These are phyloP conservation scores for Yamadazyma paraphyllophila DNA, from an alignment of 805 yeast genomes.

Conservation along the genomic window DNA sequence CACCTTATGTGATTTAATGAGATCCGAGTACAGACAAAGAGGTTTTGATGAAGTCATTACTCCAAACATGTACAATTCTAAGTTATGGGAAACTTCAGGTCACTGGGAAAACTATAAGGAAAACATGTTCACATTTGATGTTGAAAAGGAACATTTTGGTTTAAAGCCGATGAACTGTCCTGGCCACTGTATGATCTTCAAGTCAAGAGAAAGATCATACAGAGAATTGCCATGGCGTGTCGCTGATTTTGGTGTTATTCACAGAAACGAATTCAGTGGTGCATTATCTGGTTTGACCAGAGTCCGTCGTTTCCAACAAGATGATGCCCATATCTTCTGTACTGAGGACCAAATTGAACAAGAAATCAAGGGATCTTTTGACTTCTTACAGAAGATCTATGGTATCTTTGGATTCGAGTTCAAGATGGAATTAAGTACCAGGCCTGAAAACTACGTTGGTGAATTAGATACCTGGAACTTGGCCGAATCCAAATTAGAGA, in stretches of 20 bases:
- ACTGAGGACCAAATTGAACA: conserved; percentile 83
- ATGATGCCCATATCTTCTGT: conserved; percentile 98
- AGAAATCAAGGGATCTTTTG: conserved; percentile 82
- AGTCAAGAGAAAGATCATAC: conserved; percentile 90
- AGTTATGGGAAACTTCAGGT: conserved; percentile 98
- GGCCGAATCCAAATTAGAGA: conserved; percentile 83
- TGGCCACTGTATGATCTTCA: conserved; percentile 91
- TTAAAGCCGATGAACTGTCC: conserved; percentile 94
- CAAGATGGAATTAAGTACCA: conserved; percentile 94
- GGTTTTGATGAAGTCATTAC: conserved; percentile 98
- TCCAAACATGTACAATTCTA: conserved; percentile 97
- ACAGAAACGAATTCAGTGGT: conserved; percentile 95
- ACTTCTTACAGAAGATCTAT: conserved; percentile 79
- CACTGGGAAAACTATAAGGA: conserved; percentile 98
- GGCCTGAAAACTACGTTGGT: conserved; percentile 96
- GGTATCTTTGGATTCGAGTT: conserved; percentile 93
- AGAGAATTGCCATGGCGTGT: conserved; percentile 98
- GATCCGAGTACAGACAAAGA: conserved; percentile 83
- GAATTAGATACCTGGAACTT: conserved; percentile 90
- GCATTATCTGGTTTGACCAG: conserved; percentile 89
- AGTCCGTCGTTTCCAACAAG: conserved; percentile 98
- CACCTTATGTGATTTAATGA: conserved; percentile 73
- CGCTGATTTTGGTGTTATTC: conserved; percentile 96
- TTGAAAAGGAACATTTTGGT: conserved; percentile 93
- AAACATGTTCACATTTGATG: conserved; percentile 95